Evolutionary conservation across 768 basidiomycete species (phyloP), one percentile per base, ranked within the genome.

Genomic region (Termitomyces heimii): DNA sequence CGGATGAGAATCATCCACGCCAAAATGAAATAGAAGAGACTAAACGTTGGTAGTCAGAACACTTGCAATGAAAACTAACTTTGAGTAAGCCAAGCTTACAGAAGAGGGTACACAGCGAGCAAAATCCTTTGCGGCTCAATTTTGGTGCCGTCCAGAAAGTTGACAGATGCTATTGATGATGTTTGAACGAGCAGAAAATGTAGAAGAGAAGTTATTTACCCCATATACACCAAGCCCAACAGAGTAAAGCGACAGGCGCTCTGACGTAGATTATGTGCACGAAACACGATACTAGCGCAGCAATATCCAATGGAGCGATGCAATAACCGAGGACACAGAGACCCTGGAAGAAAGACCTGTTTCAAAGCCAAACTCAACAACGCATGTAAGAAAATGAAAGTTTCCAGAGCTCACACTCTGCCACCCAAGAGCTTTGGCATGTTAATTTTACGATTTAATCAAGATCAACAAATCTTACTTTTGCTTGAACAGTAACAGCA

Each of bases 1-100:
- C 94, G 91, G 62, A 96, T 95, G 65, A 96, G 77, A 63, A 96
- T 95, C 94, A 96, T 96, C 94, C 94, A 96, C 3, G 93, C 92
- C 40, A 97, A 75, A 63, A 96, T 85, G 72, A 95, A 95, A 68
- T 95, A 97, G 71, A 97, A 96, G 32, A 97, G 75, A 44, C 92
- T 92, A 62, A 1, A 42, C 14, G 37, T 24, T 20, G 18, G 35
- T 40, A 2, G 16, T 49, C 48, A 49, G 43, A 44, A 26, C 60
- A 53, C 39, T 53, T 5, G 44, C 22, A 29, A 39, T 24, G 13
- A 22, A 28, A 13, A 24, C n/a, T 34, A 13, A 24, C n/a, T n/a
- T 45, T 10, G n/a, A 34, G 18, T 45, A 37, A 20, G 42, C 13
- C 55, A 12, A 20, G 39, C 90, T 74, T 61, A 92, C 92, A 94